Evolutionary conservation across 768 basidiomycete genomes (phyloP).

Genomic region (Leccinellum albellum): DNA sequence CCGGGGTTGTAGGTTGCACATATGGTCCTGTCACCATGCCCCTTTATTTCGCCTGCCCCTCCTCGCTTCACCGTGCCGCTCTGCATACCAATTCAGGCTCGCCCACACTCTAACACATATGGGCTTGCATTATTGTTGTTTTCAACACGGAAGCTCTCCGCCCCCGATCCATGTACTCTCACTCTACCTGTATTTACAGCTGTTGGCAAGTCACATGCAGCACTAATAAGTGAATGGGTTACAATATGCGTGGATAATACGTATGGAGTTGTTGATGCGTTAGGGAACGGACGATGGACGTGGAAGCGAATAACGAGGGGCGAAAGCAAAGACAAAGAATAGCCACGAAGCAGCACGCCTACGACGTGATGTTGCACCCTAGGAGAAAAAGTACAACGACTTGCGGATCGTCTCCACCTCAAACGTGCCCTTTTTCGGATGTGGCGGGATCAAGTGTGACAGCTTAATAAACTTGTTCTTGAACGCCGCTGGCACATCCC

Average conservation of each 20-base stretch:
- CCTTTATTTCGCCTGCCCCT: no score
- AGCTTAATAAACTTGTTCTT: conserved; percentile 70
- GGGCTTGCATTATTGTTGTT: no score
- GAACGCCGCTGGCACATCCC: conserved; percentile 23
- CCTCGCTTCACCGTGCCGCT: no score
- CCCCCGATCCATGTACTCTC: no score
- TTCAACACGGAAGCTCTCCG: no score
- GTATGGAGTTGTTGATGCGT: neutral
- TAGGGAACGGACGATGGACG: neutral
- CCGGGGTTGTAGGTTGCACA: no score
- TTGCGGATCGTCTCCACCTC: conserved; percentile 77
- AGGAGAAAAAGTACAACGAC: conserved; percentile 94
- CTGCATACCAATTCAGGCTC: no score
- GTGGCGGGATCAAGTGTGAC: conserved; percentile 68
- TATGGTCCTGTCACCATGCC: no score
- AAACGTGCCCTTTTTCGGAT: conserved; percentile 84
- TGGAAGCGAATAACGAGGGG: neutral
- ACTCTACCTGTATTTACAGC: no score
- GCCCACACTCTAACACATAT: no score
- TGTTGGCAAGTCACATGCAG: no score
- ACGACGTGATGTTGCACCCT: conserved; percentile 10
- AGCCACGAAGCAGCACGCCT: neutral
- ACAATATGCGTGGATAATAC: conserved; percentile 18
- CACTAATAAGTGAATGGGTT: conserved; percentile 9
- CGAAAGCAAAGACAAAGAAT: neutral